Evolutionary conservation across 495 filamentous ascomycete species (phyloP).

Genomic region (Neurospora terricola): DNA sequence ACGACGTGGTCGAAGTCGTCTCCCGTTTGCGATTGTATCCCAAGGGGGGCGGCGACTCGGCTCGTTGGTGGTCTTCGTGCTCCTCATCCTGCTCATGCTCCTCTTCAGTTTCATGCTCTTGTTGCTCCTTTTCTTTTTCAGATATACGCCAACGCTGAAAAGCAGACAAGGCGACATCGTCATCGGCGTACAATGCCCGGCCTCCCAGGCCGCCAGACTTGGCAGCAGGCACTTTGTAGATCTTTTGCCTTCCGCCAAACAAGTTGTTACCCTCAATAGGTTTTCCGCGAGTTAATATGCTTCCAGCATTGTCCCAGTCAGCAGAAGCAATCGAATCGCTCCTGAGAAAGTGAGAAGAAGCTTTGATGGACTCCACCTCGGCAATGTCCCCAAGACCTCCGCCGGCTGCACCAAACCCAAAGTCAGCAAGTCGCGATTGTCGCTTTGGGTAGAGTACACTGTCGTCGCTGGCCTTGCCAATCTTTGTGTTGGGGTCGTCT

Average conservation of each 20-base stretch:
- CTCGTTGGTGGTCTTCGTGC: slow-evolving; percentile 31
- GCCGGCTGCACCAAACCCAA: slow-evolving; percentile 33
- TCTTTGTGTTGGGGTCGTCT: slow-evolving; percentile 74
- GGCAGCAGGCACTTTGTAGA: slow-evolving; percentile 72
- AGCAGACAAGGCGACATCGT: slow-evolving; percentile 69
- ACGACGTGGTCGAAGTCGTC: slow-evolving; percentile 80
- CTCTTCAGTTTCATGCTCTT: slow-evolving; percentile 29
- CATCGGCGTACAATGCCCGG: slow-evolving; percentile 62
- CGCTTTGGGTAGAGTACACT: slow-evolving; percentile 80
- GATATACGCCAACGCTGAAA: slow-evolving; percentile 59
- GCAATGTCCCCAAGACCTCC: slow-evolving; percentile 70
- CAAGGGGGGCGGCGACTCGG: slow-evolving; percentile 49
- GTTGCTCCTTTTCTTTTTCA: slow-evolving; percentile 44
- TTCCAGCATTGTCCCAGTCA: slow-evolving; percentile 48
- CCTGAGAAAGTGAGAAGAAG: slow-evolving; percentile 37
- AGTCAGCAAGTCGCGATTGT: slow-evolving; percentile 57
- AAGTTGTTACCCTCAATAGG: slow-evolving; percentile 86
- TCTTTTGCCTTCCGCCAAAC: slow-evolving; percentile 92
- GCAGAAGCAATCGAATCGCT: slow-evolving; percentile 52
- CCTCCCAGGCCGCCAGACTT: slow-evolving; percentile 49
- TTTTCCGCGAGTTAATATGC: slow-evolving; percentile 76
- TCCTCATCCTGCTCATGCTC: slow-evolving; percentile 26
- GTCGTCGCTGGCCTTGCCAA: slow-evolving; percentile 91
- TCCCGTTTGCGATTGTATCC: slow-evolving; percentile 67
- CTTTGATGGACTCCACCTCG: slow-evolving; percentile 72